Evolutionary conservation across 768 basidiomycete species (phyloP), one percentile per base, ranked within the genome.

Genomic region (Mycena pura): DNA sequence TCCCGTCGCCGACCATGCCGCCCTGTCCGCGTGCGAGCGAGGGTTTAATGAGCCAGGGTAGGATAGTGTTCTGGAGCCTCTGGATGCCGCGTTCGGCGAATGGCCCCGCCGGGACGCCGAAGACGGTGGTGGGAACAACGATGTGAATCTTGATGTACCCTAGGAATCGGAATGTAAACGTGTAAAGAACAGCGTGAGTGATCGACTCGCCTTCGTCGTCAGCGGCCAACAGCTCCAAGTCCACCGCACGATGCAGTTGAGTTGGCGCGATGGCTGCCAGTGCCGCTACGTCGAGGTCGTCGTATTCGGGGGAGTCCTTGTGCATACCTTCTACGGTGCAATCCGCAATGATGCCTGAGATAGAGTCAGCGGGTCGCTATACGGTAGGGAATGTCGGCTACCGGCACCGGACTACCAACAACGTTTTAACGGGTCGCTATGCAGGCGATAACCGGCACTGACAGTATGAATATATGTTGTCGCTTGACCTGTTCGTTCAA

Each of bases 221-320:
- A 21, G 77, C 77, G 0, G 63, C 58, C n/a, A 77, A 48, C 15
- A 78, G 36, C n/a, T 65, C 53, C 2, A 64, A 48, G 49, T 79
- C 78, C 19, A 76, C 75, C 32, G 72, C 64, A 8, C 77, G 69
- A 44, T 79, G 78, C 15, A 65, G 49, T 27, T 75, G 71, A 0
- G 64, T 68, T n/a, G 68, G 63, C 2, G 67, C 34, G 15, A 78
- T 71, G 0, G 69, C 64, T 43, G 73, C 69, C 19, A 79, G 53
- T 27, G 69, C 63, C 14, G 58, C 61, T 7, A 60, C 29, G 36
- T 79, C 69, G 7, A 68, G 67, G 22, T 79, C 78, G 24, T 73
- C 72, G 61, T 68, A 78, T 11, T 68, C 62, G 0, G 51, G 54
- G n/a, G 69, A 70, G 4, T 62, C 45, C 6, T 53, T 21, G 31